phyloP scores from a whole-genome alignment of 345 rosid species.

The Iberis pinnata region DNA sequence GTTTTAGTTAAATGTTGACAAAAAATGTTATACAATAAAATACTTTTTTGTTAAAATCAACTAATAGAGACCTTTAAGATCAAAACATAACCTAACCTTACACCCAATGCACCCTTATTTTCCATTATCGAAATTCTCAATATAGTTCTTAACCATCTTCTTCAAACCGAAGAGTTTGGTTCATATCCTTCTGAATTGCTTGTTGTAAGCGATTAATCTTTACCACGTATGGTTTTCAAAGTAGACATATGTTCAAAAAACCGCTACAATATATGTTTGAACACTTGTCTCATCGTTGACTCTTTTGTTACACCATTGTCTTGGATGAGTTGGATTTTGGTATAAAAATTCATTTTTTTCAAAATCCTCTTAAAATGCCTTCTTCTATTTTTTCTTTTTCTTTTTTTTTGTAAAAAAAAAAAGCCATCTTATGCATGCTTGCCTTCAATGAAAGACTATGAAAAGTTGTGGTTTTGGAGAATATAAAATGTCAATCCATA shows the following conservation, averaged over 20 bases:
- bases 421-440: too few relatives aligned
- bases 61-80: too few relatives aligned
- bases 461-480: too few relatives aligned
- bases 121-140: constrained; percentile 5
- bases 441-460: too few relatives aligned
- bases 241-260: background rate
- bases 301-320: background rate
- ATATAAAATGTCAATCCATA: too few relatives aligned
- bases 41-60: too few relatives aligned
- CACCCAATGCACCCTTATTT: background rate
- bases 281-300: background rate
- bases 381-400: too few relatives aligned
- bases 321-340: background rate
- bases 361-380: too few relatives aligned
- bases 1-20: background rate
- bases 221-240: background rate
- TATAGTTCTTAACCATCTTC: constrained; percentile 1
- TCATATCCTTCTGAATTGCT: background rate
- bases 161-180: background rate
- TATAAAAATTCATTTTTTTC: constrained; percentile 1
- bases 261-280: background rate
- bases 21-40: background rate
- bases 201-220: background rate
- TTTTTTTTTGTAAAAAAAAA: too few relatives aligned
- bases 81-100: constrained; percentile 4